Evolutionary conservation across 2,329 filamentous ascomycete species (phyloP).

Genomic region (Beauveria rudraprayagi): DNA sequence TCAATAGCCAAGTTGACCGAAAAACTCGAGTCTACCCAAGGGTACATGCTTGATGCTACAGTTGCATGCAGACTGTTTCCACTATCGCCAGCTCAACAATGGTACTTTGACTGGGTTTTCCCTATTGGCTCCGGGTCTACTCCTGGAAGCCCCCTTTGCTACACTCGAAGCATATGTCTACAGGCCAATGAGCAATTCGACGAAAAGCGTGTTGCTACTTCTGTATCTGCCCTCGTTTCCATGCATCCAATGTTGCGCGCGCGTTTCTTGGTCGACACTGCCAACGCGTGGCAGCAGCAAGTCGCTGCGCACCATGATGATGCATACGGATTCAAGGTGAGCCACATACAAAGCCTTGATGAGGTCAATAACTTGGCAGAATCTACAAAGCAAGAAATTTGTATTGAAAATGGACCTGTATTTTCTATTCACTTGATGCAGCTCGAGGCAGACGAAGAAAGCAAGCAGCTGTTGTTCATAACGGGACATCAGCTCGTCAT

Average conservation of each 20-base stretch:
- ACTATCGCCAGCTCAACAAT: neutral
- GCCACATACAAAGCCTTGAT: neutral
- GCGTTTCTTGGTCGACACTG: neutral
- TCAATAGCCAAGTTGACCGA: neutral
- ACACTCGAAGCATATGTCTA: neutral
- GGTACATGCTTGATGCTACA: neutral
- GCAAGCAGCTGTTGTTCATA: neutral
- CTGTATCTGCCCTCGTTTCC: neutral
- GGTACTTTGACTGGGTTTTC: neutral
- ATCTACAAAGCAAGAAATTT: neutral
- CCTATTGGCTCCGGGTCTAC: neutral
- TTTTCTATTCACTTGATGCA: neutral
- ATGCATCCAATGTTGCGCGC: neutral
- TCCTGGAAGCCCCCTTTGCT: neutral
- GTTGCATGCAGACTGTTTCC: neutral
- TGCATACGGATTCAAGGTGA: neutral
- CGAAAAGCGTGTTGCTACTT: neutral
- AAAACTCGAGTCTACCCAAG: neutral
- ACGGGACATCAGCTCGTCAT: neutral
- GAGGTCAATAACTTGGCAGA: neutral
- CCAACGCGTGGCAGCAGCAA: neutral
- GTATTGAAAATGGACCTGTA: neutral
- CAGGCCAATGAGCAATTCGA: neutral
- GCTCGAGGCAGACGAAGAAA: neutral
- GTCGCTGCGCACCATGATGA: neutral